These are phyloP conservation scores for Fragilaria crotonensis DNA, from an alignment of 108 stramenopile genomes.

Conservation along the genomic window DNA sequence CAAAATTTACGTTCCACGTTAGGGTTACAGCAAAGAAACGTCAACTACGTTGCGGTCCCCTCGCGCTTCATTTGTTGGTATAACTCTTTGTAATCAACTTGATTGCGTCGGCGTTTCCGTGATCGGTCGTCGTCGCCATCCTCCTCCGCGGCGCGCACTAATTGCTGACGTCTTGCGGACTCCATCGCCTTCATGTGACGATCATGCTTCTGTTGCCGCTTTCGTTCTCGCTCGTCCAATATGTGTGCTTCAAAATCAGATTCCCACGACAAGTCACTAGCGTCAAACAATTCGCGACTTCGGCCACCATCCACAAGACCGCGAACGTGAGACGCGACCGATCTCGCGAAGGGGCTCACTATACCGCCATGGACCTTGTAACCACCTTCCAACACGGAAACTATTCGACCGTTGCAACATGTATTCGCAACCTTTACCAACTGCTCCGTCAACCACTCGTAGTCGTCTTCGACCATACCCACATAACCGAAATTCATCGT, in stretches of 20 bases:
- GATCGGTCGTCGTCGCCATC: constrained; percentile 38
- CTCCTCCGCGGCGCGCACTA: constrained; percentile 13
- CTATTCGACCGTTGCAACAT: constrained; percentile 91
- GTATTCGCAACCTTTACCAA: constrained; percentile 89
- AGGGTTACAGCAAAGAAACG: no score
- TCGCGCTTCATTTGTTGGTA: constrained; percentile 81
- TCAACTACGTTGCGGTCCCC: no score
- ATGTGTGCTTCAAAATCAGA: constrained; percentile 75
- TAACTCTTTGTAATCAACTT: constrained; percentile 79
- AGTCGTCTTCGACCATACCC: constrained; percentile 97
- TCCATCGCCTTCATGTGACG: constrained; percentile 24
- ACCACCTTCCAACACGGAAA: constrained; percentile 94
- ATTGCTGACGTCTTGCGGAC: constrained; percentile 4
- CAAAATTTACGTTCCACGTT: no score
- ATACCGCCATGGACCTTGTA: constrained; percentile 94
- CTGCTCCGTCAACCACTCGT: constrained; percentile 93
- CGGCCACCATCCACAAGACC: constrained; percentile 76
- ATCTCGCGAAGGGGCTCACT: constrained; percentile 81
- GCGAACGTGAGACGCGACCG: constrained; percentile 82
- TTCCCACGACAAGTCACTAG: constrained; percentile 76
- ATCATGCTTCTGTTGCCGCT: constrained; percentile 69
- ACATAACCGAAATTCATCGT: constrained; percentile 91
- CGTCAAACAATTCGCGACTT: constrained; percentile 68
- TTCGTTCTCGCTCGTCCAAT: constrained; percentile 79
- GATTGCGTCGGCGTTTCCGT: constrained; percentile 67